Conservation (phyloP, 129 eudicot species). For the Glebionis coronaria region DNA sequence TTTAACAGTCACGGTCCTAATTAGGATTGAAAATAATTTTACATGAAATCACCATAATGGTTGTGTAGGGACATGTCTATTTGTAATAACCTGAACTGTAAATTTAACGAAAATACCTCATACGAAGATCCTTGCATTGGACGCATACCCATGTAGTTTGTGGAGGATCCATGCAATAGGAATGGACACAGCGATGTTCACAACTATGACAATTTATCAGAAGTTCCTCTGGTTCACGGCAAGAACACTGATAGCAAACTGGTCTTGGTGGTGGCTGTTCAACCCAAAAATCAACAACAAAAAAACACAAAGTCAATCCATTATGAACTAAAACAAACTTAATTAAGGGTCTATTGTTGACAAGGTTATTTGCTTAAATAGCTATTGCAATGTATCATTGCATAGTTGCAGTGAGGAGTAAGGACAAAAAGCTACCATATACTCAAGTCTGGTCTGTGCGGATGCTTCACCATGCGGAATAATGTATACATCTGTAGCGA, state of each 20-base stretch:
- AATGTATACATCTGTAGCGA: constrained; percentile 50
- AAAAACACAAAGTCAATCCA: constrained; percentile 2
- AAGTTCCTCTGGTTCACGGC: constrained; percentile 73
- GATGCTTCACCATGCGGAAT: constrained; percentile 47
- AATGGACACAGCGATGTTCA: constrained; percentile 60
- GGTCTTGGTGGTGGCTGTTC: constrained; percentile 37
- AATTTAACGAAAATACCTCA: constrained; percentile 29
- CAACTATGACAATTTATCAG: constrained; percentile 58
- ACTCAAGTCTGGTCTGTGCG: background rate
- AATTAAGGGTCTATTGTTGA: too few species aligned
- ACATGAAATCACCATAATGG: background rate
- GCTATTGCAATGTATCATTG: background rate
- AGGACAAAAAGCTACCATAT: constrained; percentile 32
- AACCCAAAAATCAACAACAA: constrained; percentile 7
- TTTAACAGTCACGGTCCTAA: background rate
- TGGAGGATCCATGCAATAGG: constrained; percentile 84
- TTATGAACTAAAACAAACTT: background rate
- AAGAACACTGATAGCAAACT: constrained; percentile 58
- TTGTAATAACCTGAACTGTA: background rate
- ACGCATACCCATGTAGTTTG: constrained; percentile 75
- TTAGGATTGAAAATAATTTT: background rate
- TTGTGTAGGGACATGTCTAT: background rate
- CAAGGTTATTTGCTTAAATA: too few species aligned
- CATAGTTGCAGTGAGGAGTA: background rate
- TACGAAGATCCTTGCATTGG: constrained; percentile 71